Conservation (phyloP, 2,329 filamentous ascomycete genomes). For the Talaromyces sp. region DNA sequence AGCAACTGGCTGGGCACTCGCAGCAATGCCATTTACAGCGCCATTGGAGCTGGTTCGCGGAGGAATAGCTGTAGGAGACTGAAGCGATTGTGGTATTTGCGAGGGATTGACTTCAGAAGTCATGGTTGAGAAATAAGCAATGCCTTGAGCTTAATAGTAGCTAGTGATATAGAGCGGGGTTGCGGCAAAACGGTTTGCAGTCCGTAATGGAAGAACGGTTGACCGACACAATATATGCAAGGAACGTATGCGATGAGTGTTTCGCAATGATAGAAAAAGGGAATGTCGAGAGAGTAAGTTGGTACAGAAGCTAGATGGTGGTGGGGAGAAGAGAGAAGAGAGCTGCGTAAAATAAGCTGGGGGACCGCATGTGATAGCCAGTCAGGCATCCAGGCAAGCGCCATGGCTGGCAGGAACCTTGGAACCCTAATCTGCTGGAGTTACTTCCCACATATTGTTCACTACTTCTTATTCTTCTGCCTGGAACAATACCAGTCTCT, state of each 20-base stretch:
- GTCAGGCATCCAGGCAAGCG: neutral
- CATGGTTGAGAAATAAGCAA: neutral
- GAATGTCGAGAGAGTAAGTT: neutral
- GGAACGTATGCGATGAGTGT: neutral
- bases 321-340: neutral
- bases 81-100: slow-evolving; percentile 30
- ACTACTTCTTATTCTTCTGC: neutral
- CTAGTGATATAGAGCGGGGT: neutral
- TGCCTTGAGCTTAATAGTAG: neutral
- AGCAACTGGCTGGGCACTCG: slow-evolving; percentile 20
- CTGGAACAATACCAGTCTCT: neutral
- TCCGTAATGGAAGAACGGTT: neutral
- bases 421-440: neutral
- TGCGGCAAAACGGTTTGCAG: neutral
- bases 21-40: slow-evolving; percentile 36
- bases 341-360: neutral
- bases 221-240: neutral
- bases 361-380: neutral
- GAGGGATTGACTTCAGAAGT: neutral
- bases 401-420: neutral
- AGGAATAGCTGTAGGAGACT: slow-evolving; percentile 66
- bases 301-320: neutral
- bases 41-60: slow-evolving; percentile 68
- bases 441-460: neutral
- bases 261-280: neutral